Evolutionary conservation across 2,329 filamentous ascomycete genomes (phyloP).

Genomic region (Talaromyces sp.): DNA sequence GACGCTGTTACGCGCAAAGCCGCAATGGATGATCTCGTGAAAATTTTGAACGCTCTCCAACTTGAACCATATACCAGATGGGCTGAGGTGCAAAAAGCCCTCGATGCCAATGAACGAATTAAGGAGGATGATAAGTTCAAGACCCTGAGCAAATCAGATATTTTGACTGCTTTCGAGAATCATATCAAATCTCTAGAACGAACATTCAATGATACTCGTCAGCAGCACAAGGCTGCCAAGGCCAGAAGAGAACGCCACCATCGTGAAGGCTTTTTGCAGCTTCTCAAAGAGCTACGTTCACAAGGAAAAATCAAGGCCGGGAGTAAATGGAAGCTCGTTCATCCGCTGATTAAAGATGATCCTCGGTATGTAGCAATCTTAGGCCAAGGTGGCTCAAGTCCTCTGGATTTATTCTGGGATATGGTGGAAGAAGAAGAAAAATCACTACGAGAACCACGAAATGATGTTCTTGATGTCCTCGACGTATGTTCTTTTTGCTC

Average conservation of each 20-base stretch:
- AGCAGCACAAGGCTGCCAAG: constrained; percentile 78
- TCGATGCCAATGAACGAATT: constrained; percentile 71
- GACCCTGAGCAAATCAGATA: constrained; percentile 77
- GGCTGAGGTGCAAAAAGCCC: constrained; percentile 78
- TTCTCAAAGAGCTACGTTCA: constrained; percentile 68
- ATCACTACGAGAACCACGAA: constrained; percentile 71
- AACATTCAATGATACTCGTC: constrained; percentile 81
- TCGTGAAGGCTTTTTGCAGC: constrained; percentile 69
- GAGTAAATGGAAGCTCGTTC: constrained; percentile 80
- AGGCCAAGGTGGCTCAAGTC: constrained; percentile 75
- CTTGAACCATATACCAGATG: constrained; percentile 92
- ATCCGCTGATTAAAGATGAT: constrained; percentile 70
- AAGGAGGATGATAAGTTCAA: constrained; percentile 80
- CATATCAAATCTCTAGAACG: constrained; percentile 92
- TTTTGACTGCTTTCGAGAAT: constrained; percentile 87
- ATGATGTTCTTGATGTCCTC: constrained; percentile 79
- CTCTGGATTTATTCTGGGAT: constrained; percentile 94
- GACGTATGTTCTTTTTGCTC: constrained; percentile 55
- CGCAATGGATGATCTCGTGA: constrained; percentile 76
- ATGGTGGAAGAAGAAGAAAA: constrained; percentile 89
- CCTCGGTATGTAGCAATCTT: constrained; percentile 77
- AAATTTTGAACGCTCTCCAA: constrained; percentile 70
- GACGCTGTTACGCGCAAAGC: constrained; percentile 67
- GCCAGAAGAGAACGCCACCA: constrained; percentile 77
- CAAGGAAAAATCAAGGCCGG: constrained; percentile 82